These are phyloP conservation scores for Cladophialophora yegresii DNA, from an alignment of 2,329 filamentous ascomycete species.

Conservation along the genomic window DNA sequence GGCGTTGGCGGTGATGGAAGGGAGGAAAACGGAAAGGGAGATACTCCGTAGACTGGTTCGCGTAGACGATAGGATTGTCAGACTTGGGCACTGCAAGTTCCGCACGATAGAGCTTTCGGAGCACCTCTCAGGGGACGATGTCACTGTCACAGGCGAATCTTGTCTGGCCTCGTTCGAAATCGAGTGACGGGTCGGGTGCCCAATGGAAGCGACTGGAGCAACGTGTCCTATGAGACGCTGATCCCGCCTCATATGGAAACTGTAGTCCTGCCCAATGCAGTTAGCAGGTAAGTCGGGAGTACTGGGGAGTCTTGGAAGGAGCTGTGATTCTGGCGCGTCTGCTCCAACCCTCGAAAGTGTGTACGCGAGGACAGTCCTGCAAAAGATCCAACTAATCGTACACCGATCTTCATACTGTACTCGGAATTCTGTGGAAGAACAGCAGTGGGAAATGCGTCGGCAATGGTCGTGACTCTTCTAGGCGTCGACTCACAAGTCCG, in stretches of 20 bases:
- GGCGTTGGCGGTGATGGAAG: conserved; percentile 12
- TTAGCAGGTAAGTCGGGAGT: not conserved
- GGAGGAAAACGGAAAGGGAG: not conserved
- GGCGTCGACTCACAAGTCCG: not conserved
- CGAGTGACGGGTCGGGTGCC: not conserved
- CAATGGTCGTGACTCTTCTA: conserved; percentile 2
- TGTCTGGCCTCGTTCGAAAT: not conserved
- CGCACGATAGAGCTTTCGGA: not conserved
- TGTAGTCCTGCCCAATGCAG: not conserved
- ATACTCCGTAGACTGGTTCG: no score
- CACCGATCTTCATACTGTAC: not conserved
- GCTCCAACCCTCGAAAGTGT: not conserved
- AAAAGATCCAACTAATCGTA: not conserved
- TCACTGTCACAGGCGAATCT: not conserved
- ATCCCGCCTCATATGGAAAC: not conserved
- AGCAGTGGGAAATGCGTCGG: conserved; percentile 14
- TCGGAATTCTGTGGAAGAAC: not conserved
- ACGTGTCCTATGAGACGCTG: not conserved
- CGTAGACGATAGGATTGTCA: conserved; percentile 7
- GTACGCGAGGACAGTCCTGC: not conserved
- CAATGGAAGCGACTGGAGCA: not conserved
- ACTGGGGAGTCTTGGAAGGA: not conserved
- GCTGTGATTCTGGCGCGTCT: not conserved
- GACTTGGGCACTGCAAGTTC: not conserved
- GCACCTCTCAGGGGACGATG: not conserved